Percentiles rank a stretch among this genome's conserved stretches.
These are phyloP conservation scores for Elymus sibiricus DNA, from an alignment of 176 grass and related monocot genomes.

Conservation along the genomic window DNA sequence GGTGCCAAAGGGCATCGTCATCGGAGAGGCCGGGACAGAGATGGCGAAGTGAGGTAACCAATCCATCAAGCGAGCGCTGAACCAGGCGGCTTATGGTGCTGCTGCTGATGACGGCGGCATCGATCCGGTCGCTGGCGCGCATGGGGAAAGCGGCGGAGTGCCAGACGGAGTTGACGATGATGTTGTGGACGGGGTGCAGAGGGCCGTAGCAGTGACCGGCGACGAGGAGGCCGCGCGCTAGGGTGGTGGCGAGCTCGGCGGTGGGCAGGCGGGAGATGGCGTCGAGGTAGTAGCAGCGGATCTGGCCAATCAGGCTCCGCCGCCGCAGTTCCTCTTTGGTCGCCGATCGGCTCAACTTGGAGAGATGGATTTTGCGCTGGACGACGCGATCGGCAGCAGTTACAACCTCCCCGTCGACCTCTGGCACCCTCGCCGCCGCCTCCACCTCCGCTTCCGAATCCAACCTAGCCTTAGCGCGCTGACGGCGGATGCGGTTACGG, in stretches of 20 bases:
- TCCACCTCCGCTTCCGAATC: too few species aligned
- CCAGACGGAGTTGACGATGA: not conserved
- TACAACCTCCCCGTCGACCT: too few species aligned
- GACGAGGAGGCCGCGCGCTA: not conserved
- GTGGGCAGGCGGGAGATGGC: not conserved
- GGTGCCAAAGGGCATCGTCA: not conserved
- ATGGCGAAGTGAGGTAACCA: not conserved
- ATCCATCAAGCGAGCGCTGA: not conserved
- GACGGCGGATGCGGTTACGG: too few species aligned
- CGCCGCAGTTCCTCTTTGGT: not conserved
- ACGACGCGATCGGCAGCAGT: too few species aligned
- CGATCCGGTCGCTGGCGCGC: not conserved
- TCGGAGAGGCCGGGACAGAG: not conserved
- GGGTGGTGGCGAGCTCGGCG: not conserved
- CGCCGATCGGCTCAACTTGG: too few species aligned
- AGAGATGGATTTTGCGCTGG: too few species aligned
- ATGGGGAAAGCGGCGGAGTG: not conserved
- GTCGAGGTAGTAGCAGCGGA: not conserved
- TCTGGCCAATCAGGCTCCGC: not conserved
- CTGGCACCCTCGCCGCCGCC: too few species aligned
- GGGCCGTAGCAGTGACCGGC: constrained; percentile 11
- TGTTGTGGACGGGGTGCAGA: constrained; percentile 5
- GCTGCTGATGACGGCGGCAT: not conserved
- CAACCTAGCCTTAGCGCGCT: too few species aligned
- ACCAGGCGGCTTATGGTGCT: not conserved